Base-by-base conservation (phyloP, 306 rosid genomes). In the Herpetospermum pedunculosum region DNA sequence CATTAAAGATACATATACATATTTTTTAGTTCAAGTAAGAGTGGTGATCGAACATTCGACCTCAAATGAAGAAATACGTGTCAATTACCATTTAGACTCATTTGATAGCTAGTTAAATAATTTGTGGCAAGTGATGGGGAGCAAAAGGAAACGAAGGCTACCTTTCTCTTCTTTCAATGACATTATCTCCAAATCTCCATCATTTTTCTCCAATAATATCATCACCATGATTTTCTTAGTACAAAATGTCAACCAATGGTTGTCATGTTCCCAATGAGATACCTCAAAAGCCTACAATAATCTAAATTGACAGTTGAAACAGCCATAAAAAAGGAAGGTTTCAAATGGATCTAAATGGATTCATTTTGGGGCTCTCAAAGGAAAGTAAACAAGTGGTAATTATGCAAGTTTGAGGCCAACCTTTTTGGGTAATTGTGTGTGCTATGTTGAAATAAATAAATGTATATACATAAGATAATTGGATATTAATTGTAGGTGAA, bases 401-500 rank as follows among this genome's bases (percentile, higher is more conserved):
- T 0, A 67, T 67, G 30, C 28, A 67, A 67, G 34, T 67, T 63
- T 63, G 2, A 63, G 70, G 52, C 21, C 21, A 30, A 67, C 37
- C n/a, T 43, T 64, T 67, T 25, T 67, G 52, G 73, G 73, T 67
- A 67, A 67, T 13, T 67, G 73, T 67, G 72, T 67, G 44, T 34
- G 16, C 53, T 47, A 1, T 29, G 21, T 58, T 29, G 19, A 28
- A 58, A n/a, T 18, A 30, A 30, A 58, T 28, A 60, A 32, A 21
- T 21, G 32, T 4, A 18, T 2, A 50, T n/a, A 19, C 9, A 50
- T 48, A 4, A 60, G 69, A 32, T 18, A 16, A 37, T 64, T 21
- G 52, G 32, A 67, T 25, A 67, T 23, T 25, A 25, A 8, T 41
- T 23, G 35, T 67, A 41, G 73, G 53, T 41, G 73, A 67, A 64